A percentile compares a stretch with the other conserved stretches of the same genome.
Conservation (phyloP, 116 monocot genomes). For the Cymodocea nodosa region DNA sequence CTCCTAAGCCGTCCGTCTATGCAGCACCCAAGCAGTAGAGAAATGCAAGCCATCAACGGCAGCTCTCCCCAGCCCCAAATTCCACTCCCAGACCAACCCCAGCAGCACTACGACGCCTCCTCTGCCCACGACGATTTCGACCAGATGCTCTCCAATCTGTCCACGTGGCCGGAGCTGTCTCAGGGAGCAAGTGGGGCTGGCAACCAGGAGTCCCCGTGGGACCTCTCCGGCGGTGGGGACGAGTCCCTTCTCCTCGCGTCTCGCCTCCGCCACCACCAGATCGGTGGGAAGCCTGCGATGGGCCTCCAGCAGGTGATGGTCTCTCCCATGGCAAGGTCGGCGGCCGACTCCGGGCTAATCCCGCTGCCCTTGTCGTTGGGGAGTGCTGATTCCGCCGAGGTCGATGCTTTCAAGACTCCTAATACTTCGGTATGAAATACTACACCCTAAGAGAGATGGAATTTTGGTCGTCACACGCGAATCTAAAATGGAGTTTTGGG, state of each 20-base stretch:
- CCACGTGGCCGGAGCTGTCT: conserved; percentile 46
- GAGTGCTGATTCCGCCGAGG: conserved; percentile 19
- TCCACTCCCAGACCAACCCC: conserved; percentile 1
- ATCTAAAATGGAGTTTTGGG: neutral
- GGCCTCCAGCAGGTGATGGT: conserved; percentile 44
- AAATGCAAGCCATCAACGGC: conserved; percentile 35
- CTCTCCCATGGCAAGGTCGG: conserved; percentile 14
- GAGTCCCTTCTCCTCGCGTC: conserved; percentile 70
- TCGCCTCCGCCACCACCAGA: conserved; percentile 82
- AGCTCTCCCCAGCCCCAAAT: conserved; percentile 28
- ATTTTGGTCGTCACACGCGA: neutral
- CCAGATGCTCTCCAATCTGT: conserved; percentile 46
- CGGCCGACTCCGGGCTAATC: conserved; percentile 22
- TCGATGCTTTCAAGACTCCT: conserved; percentile 42
- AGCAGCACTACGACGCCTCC: conserved; percentile 3
- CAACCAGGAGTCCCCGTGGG: conserved; percentile 33
- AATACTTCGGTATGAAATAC: conserved; percentile 25
- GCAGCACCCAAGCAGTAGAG: conserved; percentile 11
- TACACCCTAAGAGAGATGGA: neutral
- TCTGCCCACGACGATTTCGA: conserved; percentile 47
- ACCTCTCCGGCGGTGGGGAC: conserved; percentile 14
- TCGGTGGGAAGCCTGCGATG: conserved; percentile 36
- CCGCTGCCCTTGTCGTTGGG: conserved; percentile 47
- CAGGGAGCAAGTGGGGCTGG: neutral
- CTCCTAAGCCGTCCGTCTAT: too few relatives aligned